Base-by-base conservation (phyloP, 2,329 filamentous ascomycete genomes). In the Aspergillus quadrilineatus region DNA sequence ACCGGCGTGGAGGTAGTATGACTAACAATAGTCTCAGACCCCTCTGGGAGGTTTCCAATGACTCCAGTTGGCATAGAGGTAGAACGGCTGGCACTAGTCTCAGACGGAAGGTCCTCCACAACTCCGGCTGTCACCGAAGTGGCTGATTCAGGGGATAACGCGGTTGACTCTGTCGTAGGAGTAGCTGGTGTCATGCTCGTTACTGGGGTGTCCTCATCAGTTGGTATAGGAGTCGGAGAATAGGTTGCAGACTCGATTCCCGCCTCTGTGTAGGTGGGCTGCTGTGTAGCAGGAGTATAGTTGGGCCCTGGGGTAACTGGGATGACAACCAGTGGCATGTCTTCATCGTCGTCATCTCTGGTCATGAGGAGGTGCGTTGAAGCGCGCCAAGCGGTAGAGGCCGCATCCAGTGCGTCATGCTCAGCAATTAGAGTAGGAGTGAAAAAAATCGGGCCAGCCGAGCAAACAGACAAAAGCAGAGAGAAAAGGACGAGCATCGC, bases 391-490 rank as follows among this genome's bases (percentile, higher is more conserved):
- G 46, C 15, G 6, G 17, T 37, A 17, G 45, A 30, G 12, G 32
- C 15, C 4, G 28, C 14, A 6, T 7, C 56, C 12, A 30, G 6
- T 6, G 50, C 22, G 15, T 50, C 34, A 3, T n/a, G 30, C 6
- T 45, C 47, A 14, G 49, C 43, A 6, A 58, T 37, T 28, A 57
- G 26, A 22, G 41, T 44, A 29, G 44, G 50, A 39, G 53, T 32
- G 41, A 60, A 60, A 57, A 61, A 57, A 48, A 72, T 69, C 61
- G 69, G 69, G 32, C 63, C 55, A 53, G 61, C 61, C 60, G 58
- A 58, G 48, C 55, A 62, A 49, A 48, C n/a, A 12, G 44, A 48
- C 28, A 55, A 41, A 26, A 62, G 14, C 14, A 55, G 47, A 54
- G 48, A 48, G 22, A 62, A 34, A 39, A 57, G 39, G 26, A 57